phyloP scores from a whole-genome alignment of 129 eudicot species.

The Lonicera japonica region DNA sequence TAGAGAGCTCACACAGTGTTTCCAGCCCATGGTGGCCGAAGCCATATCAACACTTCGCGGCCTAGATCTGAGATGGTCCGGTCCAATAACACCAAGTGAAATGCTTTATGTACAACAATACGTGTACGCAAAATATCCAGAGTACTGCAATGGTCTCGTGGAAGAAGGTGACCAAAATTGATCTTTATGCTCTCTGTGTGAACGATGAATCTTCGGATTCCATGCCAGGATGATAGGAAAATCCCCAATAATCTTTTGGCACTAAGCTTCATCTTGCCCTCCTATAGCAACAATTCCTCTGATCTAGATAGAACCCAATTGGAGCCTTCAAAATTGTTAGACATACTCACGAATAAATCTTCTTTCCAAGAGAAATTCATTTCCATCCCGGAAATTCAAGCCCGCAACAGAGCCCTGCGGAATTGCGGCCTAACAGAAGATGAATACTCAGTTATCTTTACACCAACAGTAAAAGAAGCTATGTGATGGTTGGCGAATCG shows the following conservation, averaged over 20 bases:
- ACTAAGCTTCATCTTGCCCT: constrained; percentile 40
- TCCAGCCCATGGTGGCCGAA: constrained; percentile 85
- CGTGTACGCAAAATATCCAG: constrained; percentile 71
- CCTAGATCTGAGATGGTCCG: constrained; percentile 84
- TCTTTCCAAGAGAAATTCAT: constrained; percentile 71
- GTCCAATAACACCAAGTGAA: constrained; percentile 79
- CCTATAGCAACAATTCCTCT: constrained; percentile 32
- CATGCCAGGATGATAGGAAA: constrained; percentile 39
- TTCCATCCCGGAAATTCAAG: constrained; percentile 80
- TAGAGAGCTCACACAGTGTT: constrained; percentile 73
- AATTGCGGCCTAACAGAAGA: constrained; percentile 58
- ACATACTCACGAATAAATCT: constrained; percentile 44
- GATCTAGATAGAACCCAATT: constrained; percentile 52
- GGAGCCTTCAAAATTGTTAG: constrained; percentile 63
- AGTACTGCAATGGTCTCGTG: constrained; percentile 65
- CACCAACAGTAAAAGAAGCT: constrained; percentile 50
- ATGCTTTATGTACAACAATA: constrained; percentile 76
- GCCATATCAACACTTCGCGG: constrained; percentile 86
- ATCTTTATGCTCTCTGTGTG: constrained; percentile 42
- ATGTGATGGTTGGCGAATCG: constrained; percentile 76
- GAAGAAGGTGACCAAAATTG: constrained; percentile 45
- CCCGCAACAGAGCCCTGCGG: constrained; percentile 55
- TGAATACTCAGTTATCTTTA: constrained; percentile 53
- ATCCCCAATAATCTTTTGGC: constrained; percentile 35
- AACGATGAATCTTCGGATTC: constrained; percentile 47